phyloP scores from a whole-genome alignment of 164 flowering plant species.

The Nymphaea thermarum region DNA sequence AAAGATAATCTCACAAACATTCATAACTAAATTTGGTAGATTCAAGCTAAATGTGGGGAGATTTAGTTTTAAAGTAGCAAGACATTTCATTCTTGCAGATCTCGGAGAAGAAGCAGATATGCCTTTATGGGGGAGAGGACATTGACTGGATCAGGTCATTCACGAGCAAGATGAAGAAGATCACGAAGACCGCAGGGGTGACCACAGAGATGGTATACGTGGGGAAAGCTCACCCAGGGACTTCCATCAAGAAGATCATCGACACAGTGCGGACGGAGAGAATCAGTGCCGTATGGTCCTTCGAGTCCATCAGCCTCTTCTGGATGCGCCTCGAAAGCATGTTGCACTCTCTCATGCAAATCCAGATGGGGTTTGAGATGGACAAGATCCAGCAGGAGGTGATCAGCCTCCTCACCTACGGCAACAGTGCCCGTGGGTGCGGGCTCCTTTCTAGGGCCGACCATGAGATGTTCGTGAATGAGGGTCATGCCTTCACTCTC shows the following conservation, averaged over 20 bases:
- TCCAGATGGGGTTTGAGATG: neutral
- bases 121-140: slow-evolving; percentile 41
- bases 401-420: slow-evolving; percentile 38
- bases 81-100: too few species aligned
- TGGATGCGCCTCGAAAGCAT: slow-evolving; percentile 53
- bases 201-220: slow-evolving; percentile 32
- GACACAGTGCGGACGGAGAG: slow-evolving; percentile 9
- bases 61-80: too few species aligned
- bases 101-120: slow-evolving; percentile 12
- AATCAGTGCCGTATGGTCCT: slow-evolving; percentile 19
- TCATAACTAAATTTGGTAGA: too few species aligned
- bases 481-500: slow-evolving; percentile 25
- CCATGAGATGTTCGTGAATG: slow-evolving; percentile 31
- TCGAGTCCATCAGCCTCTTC: slow-evolving; percentile 32
- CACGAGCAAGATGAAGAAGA: slow-evolving; percentile 11
- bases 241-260: slow-evolving; percentile 16
- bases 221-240: slow-evolving; percentile 31
- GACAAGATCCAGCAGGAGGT: slow-evolving; percentile 25
- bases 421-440: slow-evolving; percentile 46
- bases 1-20: too few species aligned
- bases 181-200: slow-evolving; percentile 7
- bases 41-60: too few species aligned
- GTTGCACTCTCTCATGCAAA: slow-evolving; percentile 37
- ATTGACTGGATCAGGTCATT: slow-evolving; percentile 27
- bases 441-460: slow-evolving; percentile 45